Percentiles rank a stretch among this genome's conserved stretches.
phyloP scores from a whole-genome alignment of 345 rosid species.

The Hibiscus tridactylites region DNA sequence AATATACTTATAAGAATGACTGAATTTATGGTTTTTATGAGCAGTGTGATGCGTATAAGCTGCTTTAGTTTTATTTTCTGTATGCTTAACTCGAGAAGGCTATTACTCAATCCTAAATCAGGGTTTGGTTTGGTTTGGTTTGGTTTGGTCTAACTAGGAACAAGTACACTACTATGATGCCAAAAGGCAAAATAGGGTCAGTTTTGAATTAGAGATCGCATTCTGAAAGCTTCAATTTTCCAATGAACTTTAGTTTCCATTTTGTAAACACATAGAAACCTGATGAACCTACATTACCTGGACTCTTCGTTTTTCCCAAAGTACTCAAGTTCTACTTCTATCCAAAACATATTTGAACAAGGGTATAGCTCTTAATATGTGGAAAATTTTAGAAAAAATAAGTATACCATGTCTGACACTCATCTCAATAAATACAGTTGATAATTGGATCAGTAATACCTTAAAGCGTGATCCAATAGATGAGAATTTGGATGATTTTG shows the following conservation, averaged over 20 bases:
- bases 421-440: neutral
- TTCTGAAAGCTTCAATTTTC: neutral
- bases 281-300: neutral
- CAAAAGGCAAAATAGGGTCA: neutral
- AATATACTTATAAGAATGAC: neutral
- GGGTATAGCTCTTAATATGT: neutral
- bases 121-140: too few relatives aligned
- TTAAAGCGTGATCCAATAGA: conserved; percentile 97
- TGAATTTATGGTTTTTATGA: neutral
- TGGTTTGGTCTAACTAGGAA: neutral
- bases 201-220: neutral
- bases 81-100: neutral
- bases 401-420: neutral
- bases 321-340: neutral
- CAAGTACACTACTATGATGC: neutral
- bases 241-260: neutral
- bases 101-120: neutral
- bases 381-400: neutral
- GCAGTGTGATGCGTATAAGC: neutral
- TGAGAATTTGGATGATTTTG: conserved; percentile 94
- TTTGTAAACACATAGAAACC: neutral
- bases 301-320: neutral
- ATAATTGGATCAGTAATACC: conserved; percentile 33
- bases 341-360: neutral
- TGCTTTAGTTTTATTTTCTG: neutral